These are phyloP conservation scores for Gentiana straminea DNA, from an alignment of 257 asterid genomes.

Conservation along the genomic window DNA sequence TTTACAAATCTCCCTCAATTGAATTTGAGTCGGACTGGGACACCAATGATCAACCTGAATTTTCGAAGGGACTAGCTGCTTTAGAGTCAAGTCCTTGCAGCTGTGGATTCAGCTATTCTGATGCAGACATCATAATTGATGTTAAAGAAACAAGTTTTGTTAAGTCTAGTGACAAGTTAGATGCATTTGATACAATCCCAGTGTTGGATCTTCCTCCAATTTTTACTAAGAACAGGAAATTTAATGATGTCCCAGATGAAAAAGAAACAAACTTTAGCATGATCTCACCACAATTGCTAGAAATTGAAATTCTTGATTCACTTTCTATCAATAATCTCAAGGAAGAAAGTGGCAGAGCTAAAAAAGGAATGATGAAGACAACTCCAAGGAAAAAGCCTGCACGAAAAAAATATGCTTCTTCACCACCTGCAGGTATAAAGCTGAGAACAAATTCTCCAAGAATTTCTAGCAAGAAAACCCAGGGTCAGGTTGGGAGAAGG, in stretches of 20 bases:
- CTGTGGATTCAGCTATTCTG: conserved; percentile 36
- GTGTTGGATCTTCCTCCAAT: conserved; percentile 43
- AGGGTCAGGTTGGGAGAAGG: conserved; percentile 19
- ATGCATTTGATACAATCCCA: conserved; percentile 23
- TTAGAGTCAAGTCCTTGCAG: conserved; percentile 23
- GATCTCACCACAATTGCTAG: not conserved
- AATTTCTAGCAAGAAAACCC: conserved; percentile 25
- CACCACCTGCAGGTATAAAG: conserved; percentile 40
- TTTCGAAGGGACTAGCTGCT: conserved; percentile 10
- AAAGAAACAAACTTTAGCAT: conserved; percentile 5
- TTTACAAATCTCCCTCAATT: conserved; percentile 19
- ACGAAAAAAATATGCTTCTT: conserved; percentile 36
- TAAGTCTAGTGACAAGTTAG: conserved; percentile 6
- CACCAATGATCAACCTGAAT: conserved; percentile 12
- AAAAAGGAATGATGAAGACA: not conserved
- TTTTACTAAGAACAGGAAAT: conserved; percentile 29
- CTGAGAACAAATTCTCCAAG: conserved; percentile 37
- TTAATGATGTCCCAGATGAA: not conserved
- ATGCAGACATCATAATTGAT: conserved; percentile 51
- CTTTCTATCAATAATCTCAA: conserved; percentile 1
- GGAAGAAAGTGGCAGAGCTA: conserved; percentile 2
- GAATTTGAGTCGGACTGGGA: conserved; percentile 23
- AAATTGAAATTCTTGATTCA: conserved; percentile 5
- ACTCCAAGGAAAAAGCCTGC: conserved; percentile 3
- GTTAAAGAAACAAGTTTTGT: conserved; percentile 21